phyloP scores from a whole-genome alignment of 139 green algal genomes.

The Volvox reticuliferus region DNA sequence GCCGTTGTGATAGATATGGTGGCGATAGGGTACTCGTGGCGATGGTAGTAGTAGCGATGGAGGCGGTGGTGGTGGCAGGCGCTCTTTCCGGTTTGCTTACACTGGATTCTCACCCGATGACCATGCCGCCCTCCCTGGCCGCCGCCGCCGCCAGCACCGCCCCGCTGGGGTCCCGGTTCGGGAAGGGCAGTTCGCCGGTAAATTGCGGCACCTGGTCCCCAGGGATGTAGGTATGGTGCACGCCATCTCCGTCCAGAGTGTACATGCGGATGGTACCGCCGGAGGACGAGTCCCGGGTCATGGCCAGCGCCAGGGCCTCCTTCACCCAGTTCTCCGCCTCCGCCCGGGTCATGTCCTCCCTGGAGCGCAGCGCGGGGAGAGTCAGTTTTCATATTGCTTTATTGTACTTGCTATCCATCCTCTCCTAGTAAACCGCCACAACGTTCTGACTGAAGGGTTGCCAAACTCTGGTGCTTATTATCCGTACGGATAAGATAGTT shows the following conservation, averaged over 20 bases:
- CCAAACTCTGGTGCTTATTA: no score
- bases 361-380: conserved; percentile 52
- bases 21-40: not conserved
- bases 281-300: conserved; percentile 84
- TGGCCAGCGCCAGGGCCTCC: conserved; percentile 84
- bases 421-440: no score
- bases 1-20: not conserved
- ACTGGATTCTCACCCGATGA: conserved; percentile 14
- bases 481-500: no score
- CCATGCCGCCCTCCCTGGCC: conserved; percentile 7
- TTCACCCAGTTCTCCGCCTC: conserved; percentile 86
- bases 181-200: conserved; percentile 33
- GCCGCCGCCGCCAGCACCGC: not conserved
- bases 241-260: conserved; percentile 76
- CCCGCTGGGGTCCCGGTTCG: not conserved
- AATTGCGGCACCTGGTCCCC: conserved; percentile 46
- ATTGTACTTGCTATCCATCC: no score
- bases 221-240: conserved; percentile 58
- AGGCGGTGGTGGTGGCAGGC: no score
- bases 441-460: no score
- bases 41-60: not conserved
- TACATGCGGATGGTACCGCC: conserved; percentile 88
- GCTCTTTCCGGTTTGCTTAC: no score
- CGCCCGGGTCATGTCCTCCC: conserved; percentile 81
- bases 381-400: no score